Conservation (phyloP, 2,329 filamentous ascomycete genomes). For the Helotiales sp. region DNA sequence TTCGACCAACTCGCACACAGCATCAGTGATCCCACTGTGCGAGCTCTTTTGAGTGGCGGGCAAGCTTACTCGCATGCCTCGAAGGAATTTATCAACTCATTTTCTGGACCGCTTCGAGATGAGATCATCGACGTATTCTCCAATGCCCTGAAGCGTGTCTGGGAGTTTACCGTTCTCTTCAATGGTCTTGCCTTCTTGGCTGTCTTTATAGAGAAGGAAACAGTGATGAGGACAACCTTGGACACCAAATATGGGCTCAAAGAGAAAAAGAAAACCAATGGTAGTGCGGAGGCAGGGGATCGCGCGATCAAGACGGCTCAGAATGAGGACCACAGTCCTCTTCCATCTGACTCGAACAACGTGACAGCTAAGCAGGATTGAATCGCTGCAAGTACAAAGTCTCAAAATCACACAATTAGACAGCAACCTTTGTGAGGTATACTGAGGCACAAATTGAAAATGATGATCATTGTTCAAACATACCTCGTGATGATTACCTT, state of each 20-base stretch:
- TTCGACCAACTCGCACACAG: conserved; percentile 2
- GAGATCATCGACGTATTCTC: conserved; percentile 6
- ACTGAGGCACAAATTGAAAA: no score
- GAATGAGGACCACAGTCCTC: no score
- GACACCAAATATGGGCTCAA: conserved; percentile 18
- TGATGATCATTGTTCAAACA: no score
- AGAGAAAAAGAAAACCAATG: background rate
- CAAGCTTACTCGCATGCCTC: conserved; percentile 19
- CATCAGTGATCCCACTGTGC: conserved; percentile 6
- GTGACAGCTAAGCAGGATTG: no score
- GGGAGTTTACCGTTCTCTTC: conserved; percentile 13
- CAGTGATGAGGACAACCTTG: conserved; percentile 10
- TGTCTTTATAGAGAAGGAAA: conserved; percentile 13
- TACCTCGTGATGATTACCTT: no score
- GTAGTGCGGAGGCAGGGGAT: no score
- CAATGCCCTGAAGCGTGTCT: conserved; percentile 6
- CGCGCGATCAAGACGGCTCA: no score
- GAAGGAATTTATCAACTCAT: background rate
- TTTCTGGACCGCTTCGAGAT: background rate
- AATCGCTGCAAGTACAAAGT: no score
- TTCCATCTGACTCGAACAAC: no score
- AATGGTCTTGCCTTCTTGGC: conserved; percentile 3
- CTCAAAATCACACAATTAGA: no score
- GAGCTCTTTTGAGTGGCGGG: conserved; percentile 6
- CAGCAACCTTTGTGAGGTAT: no score